phyloP scores from a whole-genome alignment of 208 protist genomes.

The Acanthamoeba royreba region DNA sequence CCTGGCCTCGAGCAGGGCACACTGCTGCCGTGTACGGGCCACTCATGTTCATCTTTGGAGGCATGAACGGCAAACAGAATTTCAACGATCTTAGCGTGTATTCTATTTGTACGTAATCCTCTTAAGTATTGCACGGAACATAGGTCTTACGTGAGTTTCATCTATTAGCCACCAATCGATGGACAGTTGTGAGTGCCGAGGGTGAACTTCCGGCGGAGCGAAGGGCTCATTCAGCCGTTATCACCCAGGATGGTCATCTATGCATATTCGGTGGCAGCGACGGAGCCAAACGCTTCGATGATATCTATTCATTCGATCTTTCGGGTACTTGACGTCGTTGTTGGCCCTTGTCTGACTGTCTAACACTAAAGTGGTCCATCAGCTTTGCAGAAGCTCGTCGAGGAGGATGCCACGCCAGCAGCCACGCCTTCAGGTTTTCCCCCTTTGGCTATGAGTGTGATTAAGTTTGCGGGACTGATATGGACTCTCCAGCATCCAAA shows the following conservation, averaged over 20 bases:
- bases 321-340: background rate
- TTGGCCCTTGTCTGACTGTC: background rate
- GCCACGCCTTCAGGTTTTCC: too few species aligned
- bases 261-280: background rate
- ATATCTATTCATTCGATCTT: background rate
- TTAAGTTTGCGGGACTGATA: too few species aligned
- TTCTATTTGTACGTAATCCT: background rate
- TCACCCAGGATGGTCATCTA: background rate
- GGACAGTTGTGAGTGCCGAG: background rate
- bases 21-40: background rate
- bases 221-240: background rate
- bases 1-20: background rate
- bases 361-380: background rate
- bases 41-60: slow-evolving; percentile 48
- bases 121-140: background rate
- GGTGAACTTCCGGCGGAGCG: background rate
- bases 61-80: slow-evolving; percentile 17
- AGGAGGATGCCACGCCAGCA: too few species aligned
- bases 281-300: background rate
- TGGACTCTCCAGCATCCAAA: too few species aligned
- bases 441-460: too few species aligned
- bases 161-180: background rate
- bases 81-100: background rate
- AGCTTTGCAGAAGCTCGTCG: background rate
- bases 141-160: background rate